A percentile compares a stretch with the other conserved stretches of the same genome.
Conservation (phyloP, 2,329 filamentous ascomycete species). For the Lecanoromycetidae sp. region DNA sequence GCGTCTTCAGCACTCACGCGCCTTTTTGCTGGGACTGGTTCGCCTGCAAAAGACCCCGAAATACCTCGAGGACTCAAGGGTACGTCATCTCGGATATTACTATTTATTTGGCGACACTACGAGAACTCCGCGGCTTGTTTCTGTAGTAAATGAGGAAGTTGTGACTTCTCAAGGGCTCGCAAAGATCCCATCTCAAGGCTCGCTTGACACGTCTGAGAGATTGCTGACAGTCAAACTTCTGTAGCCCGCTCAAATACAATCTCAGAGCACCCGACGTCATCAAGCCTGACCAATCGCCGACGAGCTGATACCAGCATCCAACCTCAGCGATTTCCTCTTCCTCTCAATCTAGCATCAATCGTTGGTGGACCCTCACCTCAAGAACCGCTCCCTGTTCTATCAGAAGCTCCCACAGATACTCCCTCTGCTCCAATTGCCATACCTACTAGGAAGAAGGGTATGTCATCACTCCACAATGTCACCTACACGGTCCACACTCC, state of each 20-base stretch:
- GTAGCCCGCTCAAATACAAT: slow-evolving; percentile 3
- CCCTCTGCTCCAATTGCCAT: slow-evolving; percentile 14
- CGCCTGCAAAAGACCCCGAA: no score
- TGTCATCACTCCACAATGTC: no score
- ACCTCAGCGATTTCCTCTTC: neutral
- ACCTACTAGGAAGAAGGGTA: slow-evolving; percentile 10
- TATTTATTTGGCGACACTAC: no score
- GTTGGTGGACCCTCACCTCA: neutral
- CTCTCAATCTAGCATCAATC: neutral
- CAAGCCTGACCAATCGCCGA: neutral
- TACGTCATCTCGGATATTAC: no score
- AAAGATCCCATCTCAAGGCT: no score
- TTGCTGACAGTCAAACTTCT: neutral
- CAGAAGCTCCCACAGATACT: neutral
- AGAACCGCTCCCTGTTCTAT: neutral
- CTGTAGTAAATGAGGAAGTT: no score
- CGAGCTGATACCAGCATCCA: neutral
- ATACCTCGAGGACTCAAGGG: no score
- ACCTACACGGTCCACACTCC: no score
- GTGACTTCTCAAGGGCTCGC: no score
- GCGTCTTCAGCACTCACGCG: no score
- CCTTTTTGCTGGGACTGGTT: no score
- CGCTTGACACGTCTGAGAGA: neutral
- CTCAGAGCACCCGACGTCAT: neutral
- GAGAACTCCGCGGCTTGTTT: no score